A percentile compares a stretch with the other conserved stretches of the same genome.
Evolutionary conservation across 441 rosid species (phyloP).

Genomic region (Isatis lusitanica): DNA sequence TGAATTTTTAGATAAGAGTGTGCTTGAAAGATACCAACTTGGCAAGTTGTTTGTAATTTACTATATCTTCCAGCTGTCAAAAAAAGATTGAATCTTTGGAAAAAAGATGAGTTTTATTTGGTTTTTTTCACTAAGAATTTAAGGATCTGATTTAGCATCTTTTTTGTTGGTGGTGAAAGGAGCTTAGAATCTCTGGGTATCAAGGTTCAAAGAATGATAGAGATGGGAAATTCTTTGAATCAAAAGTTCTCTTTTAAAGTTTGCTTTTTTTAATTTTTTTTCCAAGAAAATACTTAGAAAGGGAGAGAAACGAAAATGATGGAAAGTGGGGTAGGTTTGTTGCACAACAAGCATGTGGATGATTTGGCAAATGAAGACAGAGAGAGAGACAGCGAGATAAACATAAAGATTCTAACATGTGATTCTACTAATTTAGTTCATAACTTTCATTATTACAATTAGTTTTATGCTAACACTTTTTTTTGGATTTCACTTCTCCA

Average conservation of each 20-base stretch:
- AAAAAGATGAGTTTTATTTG: background rate
- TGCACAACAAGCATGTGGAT: constrained; percentile 42
- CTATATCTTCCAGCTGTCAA: constrained; percentile 2
- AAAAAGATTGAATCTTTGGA: constrained; percentile 6
- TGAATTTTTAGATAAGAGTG: constrained; percentile 25
- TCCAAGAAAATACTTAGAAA: constrained; percentile 16
- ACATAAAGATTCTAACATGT: constrained; percentile 39
- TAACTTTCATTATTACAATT: constrained; percentile 7
- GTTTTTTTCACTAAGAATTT: background rate
- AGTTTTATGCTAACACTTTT: background rate
- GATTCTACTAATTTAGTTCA: constrained; percentile 30
- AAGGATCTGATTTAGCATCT: constrained; percentile 18
- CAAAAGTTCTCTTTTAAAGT: background rate
- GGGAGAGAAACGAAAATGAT: constrained; percentile 15
- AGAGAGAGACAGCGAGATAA: constrained; percentile 16
- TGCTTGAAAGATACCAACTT: constrained; percentile 23
- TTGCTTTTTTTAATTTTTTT: background rate
- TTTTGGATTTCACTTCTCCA: background rate
- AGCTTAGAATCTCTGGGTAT: constrained; percentile 24
- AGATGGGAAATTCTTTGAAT: constrained; percentile 3
- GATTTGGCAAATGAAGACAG: constrained; percentile 33
- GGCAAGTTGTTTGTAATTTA: constrained; percentile 21
- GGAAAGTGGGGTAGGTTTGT: constrained; percentile 37
- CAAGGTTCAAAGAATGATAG: constrained; percentile 22
- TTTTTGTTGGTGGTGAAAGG: background rate